Conservation (phyloP, 2,329 filamentous ascomycete genomes). For the Fusarium sp. region DNA sequence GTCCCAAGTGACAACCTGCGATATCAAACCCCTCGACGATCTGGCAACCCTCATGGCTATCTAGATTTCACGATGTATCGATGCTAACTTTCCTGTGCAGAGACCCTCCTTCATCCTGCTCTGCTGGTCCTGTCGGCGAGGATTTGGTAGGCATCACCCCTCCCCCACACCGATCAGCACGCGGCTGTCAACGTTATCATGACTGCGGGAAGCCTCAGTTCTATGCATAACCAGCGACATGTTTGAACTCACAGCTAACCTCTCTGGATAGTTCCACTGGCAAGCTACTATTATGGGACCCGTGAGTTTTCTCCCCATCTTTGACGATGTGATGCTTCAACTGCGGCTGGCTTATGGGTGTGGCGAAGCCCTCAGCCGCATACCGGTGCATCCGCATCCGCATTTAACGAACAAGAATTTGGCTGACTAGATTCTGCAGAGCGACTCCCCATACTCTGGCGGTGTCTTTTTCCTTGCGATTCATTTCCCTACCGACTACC, state of each 20-base stretch:
- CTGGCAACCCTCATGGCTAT: constrained; percentile 6
- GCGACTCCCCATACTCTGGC: constrained; percentile 96
- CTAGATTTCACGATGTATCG: not conserved
- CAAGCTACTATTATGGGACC: constrained; percentile 99
- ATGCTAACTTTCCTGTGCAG: constrained; percentile 62
- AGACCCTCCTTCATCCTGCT: constrained; percentile 98
- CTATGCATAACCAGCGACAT: not conserved
- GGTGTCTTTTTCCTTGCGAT: constrained; percentile 99
- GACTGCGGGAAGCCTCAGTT: constrained; percentile 20
- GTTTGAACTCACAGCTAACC: constrained; percentile 44
- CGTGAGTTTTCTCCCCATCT: constrained; percentile 68
- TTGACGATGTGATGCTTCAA: constrained; percentile 9
- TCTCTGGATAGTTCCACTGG: constrained; percentile 88
- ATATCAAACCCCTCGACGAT: constrained; percentile 33
- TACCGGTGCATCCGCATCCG: constrained; percentile 26
- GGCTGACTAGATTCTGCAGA: constrained; percentile 64
- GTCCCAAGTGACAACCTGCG: constrained; percentile 45
- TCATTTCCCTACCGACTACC: constrained; percentile 99
- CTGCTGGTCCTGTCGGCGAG: constrained; percentile 95
- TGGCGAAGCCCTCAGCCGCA: constrained; percentile 39
- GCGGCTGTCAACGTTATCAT: constrained; percentile 33
- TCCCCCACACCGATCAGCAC: constrained; percentile 45
- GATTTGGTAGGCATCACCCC: constrained; percentile 83
- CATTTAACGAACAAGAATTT: constrained; percentile 16
- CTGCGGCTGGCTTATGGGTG: constrained; percentile 19